Evolutionary conservation across 495 filamentous ascomycete genomes (phyloP), one percentile per base, ranked within the genome.

Genomic region (Letharia lupina): DNA sequence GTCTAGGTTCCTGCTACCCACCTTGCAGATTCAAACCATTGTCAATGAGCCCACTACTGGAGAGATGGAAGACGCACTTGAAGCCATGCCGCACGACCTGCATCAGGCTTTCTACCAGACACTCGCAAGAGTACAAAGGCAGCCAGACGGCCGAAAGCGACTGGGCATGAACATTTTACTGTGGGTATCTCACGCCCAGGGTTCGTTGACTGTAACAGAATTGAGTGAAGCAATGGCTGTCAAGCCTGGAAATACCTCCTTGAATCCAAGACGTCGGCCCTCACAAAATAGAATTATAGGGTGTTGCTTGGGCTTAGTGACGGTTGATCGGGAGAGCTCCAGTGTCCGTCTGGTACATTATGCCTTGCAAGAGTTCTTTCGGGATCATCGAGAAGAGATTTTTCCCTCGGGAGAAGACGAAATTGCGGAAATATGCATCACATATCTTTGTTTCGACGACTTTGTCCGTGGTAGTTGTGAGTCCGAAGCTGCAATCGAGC

Each of bases 21-120:
- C 60, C 15, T 58, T 69, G 41, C 67, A 69, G 44, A 65, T 69
- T n/a, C 20, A 62, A 56, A n/a, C 37, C 10, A 59, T 69, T 31
- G 12, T 69, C 4, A 56, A 47, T 9, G 67, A 65, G 62, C 42
- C 67, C 18, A 69, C 63, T 23, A 57, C 44, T 48, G 63, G 63
- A 37, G 63, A 65, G 15, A 69, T 69, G 67, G 37, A 52, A 61
- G 63, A 69, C 12, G 52, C 67, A 33, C 44, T 69, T 61, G 58
- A 60, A 18, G 15, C 37, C 41, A 28, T 57, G 33, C 63, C 67
- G 11, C 37, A 44, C 31, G 44, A 56, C 56, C 39, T 69, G 33
- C 42, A 69, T 31, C 44, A 45, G n/a, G 63, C 63, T n/a, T 69
- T 65, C 31, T 39, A 62, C 23, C 39, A 65, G 44, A 69, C 63